Evolutionary conservation across 169 alveolate genomes (phyloP).

Genomic region (Plasmodium relictum): DNA sequence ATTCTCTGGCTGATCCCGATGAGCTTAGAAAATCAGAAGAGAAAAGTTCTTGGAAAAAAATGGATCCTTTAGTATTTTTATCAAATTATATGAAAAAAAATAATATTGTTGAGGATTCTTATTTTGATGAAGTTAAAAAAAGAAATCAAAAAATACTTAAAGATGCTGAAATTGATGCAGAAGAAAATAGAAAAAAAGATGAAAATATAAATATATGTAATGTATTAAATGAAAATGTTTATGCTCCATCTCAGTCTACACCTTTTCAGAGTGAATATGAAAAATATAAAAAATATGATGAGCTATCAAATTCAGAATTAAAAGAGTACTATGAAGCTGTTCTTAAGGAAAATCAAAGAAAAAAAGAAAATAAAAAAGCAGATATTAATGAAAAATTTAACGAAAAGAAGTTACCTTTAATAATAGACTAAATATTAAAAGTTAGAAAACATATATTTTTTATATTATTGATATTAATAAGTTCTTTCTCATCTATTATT

Average conservation of each 20-base stretch:
- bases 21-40: slow-evolving; percentile 80
- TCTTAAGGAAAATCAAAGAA: slow-evolving; percentile 21
- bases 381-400: slow-evolving; percentile 22
- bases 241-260: slow-evolving; percentile 19
- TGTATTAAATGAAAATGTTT: slow-evolving; percentile 5
- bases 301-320: not conserved
- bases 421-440: slow-evolving; percentile 43
- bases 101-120: slow-evolving; percentile 77
- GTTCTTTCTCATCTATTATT: too few relatives aligned
- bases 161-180: slow-evolving; percentile 37
- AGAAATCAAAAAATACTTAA: slow-evolving; percentile 46
- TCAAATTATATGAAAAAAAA: slow-evolving; percentile 79
- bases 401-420: slow-evolving; percentile 33
- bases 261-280: not conserved
- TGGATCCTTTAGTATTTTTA: slow-evolving; percentile 81
- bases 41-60: slow-evolving; percentile 81
- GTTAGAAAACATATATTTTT: too few relatives aligned
- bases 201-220: slow-evolving; percentile 8
- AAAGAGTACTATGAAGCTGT: slow-evolving; percentile 38
- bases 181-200: slow-evolving; percentile 12
- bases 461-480: too few relatives aligned
- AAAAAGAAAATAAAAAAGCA: slow-evolving; percentile 20
- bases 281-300: slow-evolving; percentile 6
- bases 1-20: slow-evolving; percentile 87
- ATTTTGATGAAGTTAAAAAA: slow-evolving; percentile 73